A percentile compares a stretch with the other conserved stretches of the same genome.
Conservation (phyloP, 306 rosid species). For the Dryas drummondii region DNA sequence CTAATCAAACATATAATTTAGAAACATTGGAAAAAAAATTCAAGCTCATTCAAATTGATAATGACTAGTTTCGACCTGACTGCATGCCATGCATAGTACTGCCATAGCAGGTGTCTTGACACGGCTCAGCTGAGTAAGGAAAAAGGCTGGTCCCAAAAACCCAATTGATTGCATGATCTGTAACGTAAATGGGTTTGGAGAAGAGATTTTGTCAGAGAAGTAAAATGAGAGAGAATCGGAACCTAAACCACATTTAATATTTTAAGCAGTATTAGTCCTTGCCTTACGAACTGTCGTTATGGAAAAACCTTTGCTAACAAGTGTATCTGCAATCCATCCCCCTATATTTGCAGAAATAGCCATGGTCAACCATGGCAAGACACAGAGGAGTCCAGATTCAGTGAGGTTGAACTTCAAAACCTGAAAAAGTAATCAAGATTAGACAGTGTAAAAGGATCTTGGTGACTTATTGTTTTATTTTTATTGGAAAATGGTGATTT, state of each 20-base stretch:
- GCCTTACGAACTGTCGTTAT: constrained; percentile 89
- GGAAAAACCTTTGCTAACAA: constrained; percentile 85
- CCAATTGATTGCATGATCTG: constrained; percentile 97
- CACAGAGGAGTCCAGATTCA: constrained; percentile 94
- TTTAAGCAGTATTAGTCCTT: constrained; percentile 28
- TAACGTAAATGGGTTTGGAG: constrained; percentile 29
- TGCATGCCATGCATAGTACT: constrained; percentile 90
- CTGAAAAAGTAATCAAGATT: constrained; percentile 44
- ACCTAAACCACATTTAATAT: not conserved
- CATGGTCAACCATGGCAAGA: constrained; percentile 98
- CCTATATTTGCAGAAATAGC: constrained; percentile 93
- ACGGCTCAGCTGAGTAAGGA: constrained; percentile 79
- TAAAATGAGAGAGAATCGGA: not conserved
- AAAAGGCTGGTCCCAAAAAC: constrained; percentile 90
- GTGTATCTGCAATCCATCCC: constrained; percentile 99
- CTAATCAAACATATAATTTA: not conserved
- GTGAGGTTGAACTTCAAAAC: constrained; percentile 97
- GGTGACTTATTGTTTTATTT: not conserved
- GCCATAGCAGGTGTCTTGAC: constrained; percentile 82
- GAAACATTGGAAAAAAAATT: not conserved
- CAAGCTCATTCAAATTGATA: constrained; percentile 17
- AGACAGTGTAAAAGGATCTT: constrained; percentile 18
- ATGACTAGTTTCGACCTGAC: constrained; percentile 67
- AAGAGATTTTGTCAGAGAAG: constrained; percentile 1
- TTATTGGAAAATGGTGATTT: not conserved